Evolutionary conservation across 129 eudicot genomes (phyloP).

Genomic region (Helianthus tuberosus): DNA sequence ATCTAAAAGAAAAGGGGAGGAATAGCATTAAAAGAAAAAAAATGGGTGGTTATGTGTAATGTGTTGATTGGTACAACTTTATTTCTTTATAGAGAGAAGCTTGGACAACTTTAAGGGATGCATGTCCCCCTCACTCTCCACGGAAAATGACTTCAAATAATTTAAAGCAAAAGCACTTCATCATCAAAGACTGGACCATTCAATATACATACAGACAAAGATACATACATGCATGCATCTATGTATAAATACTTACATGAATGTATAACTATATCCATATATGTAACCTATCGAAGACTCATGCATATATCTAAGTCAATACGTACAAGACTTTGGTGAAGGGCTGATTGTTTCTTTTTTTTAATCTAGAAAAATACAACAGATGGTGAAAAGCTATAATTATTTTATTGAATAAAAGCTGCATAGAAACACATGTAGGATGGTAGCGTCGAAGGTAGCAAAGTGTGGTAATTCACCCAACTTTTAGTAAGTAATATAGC

Average conservation of each 20-base stretch:
- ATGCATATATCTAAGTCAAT: neutral
- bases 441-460: neutral
- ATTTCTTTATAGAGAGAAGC: constrained; percentile 37
- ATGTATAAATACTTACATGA: neutral
- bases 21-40: constrained; percentile 24
- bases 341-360: too few relatives aligned
- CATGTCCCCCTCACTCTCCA: constrained; percentile 41
- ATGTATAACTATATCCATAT: neutral
- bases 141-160: constrained; percentile 44
- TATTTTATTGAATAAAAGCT: neutral
- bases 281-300: neutral
- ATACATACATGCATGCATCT: neutral
- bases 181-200: constrained; percentile 28
- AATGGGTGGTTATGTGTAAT: constrained; percentile 26
- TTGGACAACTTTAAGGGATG: constrained; percentile 38
- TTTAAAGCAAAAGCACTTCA: constrained; percentile 38
- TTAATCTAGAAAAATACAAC: too few relatives aligned
- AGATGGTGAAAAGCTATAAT: neutral
- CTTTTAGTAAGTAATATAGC: neutral
- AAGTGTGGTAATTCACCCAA: neutral
- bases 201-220: neutral
- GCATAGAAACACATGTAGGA: neutral
- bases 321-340: neutral
- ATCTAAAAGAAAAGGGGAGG: constrained; percentile 14
- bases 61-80: constrained; percentile 40